Conservation (phyloP, 2,329 filamentous ascomycete genomes). For the Pseudogymnoascus sp. region DNA sequence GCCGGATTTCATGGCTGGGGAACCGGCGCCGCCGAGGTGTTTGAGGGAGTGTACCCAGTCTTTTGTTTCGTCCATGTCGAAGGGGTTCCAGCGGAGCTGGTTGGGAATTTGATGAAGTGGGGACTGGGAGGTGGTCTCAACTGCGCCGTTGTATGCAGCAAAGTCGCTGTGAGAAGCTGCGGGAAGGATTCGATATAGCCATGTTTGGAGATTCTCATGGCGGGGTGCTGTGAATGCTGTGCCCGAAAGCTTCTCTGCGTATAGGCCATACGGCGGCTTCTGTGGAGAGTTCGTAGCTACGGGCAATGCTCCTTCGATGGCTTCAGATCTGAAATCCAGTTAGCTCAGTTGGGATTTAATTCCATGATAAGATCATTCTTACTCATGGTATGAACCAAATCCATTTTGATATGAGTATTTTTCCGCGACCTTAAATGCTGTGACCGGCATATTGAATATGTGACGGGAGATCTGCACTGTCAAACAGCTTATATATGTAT, state of each 20-base stretch:
- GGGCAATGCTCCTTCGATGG: slow-evolving; percentile 56
- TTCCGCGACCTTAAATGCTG: slow-evolving; percentile 54
- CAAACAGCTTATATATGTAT: neutral
- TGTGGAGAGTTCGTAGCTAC: slow-evolving; percentile 62
- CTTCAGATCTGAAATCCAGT: slow-evolving; percentile 47
- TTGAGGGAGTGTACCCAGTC: slow-evolving; percentile 56
- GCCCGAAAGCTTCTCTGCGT: slow-evolving; percentile 57
- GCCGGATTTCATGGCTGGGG: slow-evolving; percentile 70
- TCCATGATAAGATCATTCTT: slow-evolving; percentile 21
- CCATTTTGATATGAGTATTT: slow-evolving; percentile 63
- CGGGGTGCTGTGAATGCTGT: slow-evolving; percentile 51
- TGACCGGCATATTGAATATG: slow-evolving; percentile 49
- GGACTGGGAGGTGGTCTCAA: slow-evolving; percentile 38
- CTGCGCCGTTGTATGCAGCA: slow-evolving; percentile 31
- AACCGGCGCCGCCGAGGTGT: slow-evolving; percentile 69
- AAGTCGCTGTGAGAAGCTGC: slow-evolving; percentile 38
- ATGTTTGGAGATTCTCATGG: slow-evolving; percentile 49
- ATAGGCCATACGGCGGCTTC: slow-evolving; percentile 60
- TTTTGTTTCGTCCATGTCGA: slow-evolving; percentile 61
- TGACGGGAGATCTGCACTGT: neutral
- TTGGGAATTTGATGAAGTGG: slow-evolving; percentile 69
- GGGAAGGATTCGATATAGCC: slow-evolving; percentile 51
- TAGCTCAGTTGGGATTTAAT: slow-evolving; percentile 15
- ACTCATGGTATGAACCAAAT: slow-evolving; percentile 63
- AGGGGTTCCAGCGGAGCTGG: slow-evolving; percentile 67